Evolutionary conservation across 345 rosid species (phyloP).

Genomic region (Euphorbia pulcherrima): DNA sequence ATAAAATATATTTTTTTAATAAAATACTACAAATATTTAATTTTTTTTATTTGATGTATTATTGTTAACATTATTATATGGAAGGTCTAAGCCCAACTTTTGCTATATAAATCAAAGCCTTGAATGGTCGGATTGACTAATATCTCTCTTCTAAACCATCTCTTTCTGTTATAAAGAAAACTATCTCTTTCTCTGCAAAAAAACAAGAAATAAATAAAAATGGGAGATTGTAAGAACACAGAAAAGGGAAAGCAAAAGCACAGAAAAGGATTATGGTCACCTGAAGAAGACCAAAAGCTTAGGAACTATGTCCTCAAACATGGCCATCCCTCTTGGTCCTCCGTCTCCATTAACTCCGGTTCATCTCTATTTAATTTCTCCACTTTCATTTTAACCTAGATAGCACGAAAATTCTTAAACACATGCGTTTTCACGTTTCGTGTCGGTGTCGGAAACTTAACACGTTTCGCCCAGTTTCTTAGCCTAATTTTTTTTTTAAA

Average conservation of each 20-base stretch:
- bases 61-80: slow-evolving; percentile 9
- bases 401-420: too few relatives aligned
- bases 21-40: too few relatives aligned
- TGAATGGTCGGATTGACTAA: slow-evolving; percentile 32
- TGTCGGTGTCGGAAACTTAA: too few relatives aligned
- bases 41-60: too few relatives aligned
- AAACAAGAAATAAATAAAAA: slow-evolving; percentile 14
- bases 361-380: too few relatives aligned
- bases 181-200: slow-evolving; percentile 12
- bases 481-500: too few relatives aligned
- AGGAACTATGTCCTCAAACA: slow-evolving; percentile 50
- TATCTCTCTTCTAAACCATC: neutral
- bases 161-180: too few relatives aligned
- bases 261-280: slow-evolving; percentile 94
- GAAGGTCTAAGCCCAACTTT: slow-evolving; percentile 23
- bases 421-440: too few relatives aligned
- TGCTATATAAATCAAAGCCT: slow-evolving; percentile 16
- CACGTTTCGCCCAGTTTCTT: too few relatives aligned
- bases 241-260: slow-evolving; percentile 57
- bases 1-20: too few relatives aligned
- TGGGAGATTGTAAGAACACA: slow-evolving; percentile 41
- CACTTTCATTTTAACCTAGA: too few relatives aligned
- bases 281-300: slow-evolving; percentile 89
- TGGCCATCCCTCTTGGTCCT: slow-evolving; percentile 87
- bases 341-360: slow-evolving; percentile 86